A percentile compares a stretch with the other conserved stretches of the same genome.
Evolutionary conservation across 2,329 filamentous ascomycete species (phyloP).

Genomic region (Monilinia aucupariae): DNA sequence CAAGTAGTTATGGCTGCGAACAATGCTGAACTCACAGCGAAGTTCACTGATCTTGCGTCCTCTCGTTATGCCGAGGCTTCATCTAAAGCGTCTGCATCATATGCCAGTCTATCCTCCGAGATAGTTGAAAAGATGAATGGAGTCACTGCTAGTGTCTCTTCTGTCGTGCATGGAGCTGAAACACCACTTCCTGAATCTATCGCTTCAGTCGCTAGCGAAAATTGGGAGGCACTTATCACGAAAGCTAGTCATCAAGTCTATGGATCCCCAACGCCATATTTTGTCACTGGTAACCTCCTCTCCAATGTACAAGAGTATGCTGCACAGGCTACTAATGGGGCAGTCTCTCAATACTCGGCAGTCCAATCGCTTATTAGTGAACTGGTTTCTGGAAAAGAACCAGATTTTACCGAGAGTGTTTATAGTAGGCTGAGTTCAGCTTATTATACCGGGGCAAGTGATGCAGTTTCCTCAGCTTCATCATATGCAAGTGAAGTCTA

Average conservation of each 20-base stretch:
- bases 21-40: slow-evolving; percentile 37
- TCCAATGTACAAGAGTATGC: slow-evolving; percentile 53
- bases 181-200: slow-evolving; percentile 48
- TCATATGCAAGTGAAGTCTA: slow-evolving; percentile 47
- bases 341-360: slow-evolving; percentile 60
- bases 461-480: slow-evolving; percentile 43
- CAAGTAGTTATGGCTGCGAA: slow-evolving; percentile 35
- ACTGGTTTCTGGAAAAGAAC: slow-evolving; percentile 70
- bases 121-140: slow-evolving; percentile 34
- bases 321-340: slow-evolving; percentile 56
- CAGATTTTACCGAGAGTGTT: slow-evolving; percentile 75
- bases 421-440: slow-evolving; percentile 65
- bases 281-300: slow-evolving; percentile 40
- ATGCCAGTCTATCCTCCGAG: slow-evolving; percentile 56
- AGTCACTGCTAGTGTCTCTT: slow-evolving; percentile 35
- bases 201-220: slow-evolving; percentile 43
- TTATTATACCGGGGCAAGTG: slow-evolving; percentile 58
- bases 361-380: slow-evolving; percentile 71
- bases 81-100: slow-evolving; percentile 41
- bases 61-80: slow-evolving; percentile 42
- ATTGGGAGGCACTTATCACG: slow-evolving; percentile 35
- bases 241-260: slow-evolving; percentile 34
- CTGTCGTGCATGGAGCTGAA: slow-evolving; percentile 37
- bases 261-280: slow-evolving; percentile 33
- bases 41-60: slow-evolving; percentile 40